These are phyloP conservation scores for Excoecaria cochinchinensis DNA, from an alignment of 345 rosid species.

Conservation along the genomic window DNA sequence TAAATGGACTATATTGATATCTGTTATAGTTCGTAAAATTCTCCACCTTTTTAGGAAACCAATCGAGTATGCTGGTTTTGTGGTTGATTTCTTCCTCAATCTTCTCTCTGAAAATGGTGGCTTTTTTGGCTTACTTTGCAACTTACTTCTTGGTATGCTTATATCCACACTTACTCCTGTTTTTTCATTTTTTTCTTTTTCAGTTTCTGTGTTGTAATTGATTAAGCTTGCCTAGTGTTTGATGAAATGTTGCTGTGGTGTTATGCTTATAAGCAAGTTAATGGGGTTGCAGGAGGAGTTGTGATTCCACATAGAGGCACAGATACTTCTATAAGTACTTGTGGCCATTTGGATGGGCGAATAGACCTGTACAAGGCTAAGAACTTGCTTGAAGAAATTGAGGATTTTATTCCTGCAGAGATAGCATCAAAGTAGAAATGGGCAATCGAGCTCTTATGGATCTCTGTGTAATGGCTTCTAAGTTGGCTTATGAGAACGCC, in stretches of 20 bases:
- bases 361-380: constrained; percentile 43
- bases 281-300: constrained; percentile 47
- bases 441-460: constrained; percentile 61
- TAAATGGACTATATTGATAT: constrained; percentile 61
- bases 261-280: background rate
- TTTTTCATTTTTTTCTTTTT: background rate
- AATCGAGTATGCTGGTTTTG: constrained; percentile 56
- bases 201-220: background rate
- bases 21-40: constrained; percentile 56
- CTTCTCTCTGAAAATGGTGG: constrained; percentile 56
- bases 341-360: constrained; percentile 72
- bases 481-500: constrained; percentile 77
- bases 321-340: constrained; percentile 51
- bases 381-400: constrained; percentile 31
- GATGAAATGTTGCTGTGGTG: background rate
- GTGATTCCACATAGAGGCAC: constrained; percentile 63
- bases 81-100: constrained; percentile 63
- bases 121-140: constrained; percentile 49
- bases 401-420: constrained; percentile 28
- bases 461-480: constrained; percentile 77
- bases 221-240: background rate
- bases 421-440: constrained; percentile 22
- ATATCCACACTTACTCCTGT: background rate
- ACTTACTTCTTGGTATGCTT: constrained; percentile 43
- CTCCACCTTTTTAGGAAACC: constrained; percentile 54